Conservation (phyloP, 176 grass and related monocot species). For the Saccharum officinarum region DNA sequence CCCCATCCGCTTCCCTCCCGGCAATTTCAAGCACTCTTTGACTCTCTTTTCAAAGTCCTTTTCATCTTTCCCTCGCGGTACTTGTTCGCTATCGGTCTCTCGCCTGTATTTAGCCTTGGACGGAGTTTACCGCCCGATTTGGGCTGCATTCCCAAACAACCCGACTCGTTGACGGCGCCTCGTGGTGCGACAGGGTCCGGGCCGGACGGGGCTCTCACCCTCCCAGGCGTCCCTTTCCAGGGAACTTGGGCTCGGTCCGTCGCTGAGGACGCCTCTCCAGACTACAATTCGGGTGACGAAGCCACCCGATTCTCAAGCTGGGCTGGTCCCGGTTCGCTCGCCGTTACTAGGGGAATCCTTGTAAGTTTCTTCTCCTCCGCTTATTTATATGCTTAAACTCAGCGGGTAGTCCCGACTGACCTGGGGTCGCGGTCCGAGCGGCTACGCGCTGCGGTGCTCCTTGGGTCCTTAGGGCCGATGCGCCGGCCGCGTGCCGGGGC, state of each 20-base stretch:
- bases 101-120: slow-evolving; percentile 65
- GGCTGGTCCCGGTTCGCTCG: slow-evolving; percentile 45
- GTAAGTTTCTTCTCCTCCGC: slow-evolving; percentile 39
- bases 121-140: slow-evolving; percentile 47
- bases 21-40: slow-evolving; percentile 75
- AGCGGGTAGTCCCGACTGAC: too few relatives aligned
- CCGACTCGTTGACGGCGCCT: slow-evolving; percentile 47
- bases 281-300: not conserved
- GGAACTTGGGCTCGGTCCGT: not conserved
- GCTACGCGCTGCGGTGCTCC: too few relatives aligned
- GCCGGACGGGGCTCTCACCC: slow-evolving; percentile 60
- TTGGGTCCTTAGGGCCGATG: too few relatives aligned
- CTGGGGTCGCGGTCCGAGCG: too few relatives aligned
- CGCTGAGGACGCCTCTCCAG: too few relatives aligned
- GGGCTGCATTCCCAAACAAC: slow-evolving; percentile 58
- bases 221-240: slow-evolving; percentile 52
- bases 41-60: slow-evolving; percentile 37
- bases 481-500: too few relatives aligned
- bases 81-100: slow-evolving; percentile 70
- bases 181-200: slow-evolving; percentile 48
- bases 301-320: slow-evolving; percentile 8
- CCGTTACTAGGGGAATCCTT: slow-evolving; percentile 42
- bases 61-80: slow-evolving; percentile 1
- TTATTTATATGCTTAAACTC: not conserved
- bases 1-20: slow-evolving; percentile 60